Evolutionary conservation across 2,329 filamentous ascomycete species (phyloP).

Genomic region (Ilyonectria sp.): DNA sequence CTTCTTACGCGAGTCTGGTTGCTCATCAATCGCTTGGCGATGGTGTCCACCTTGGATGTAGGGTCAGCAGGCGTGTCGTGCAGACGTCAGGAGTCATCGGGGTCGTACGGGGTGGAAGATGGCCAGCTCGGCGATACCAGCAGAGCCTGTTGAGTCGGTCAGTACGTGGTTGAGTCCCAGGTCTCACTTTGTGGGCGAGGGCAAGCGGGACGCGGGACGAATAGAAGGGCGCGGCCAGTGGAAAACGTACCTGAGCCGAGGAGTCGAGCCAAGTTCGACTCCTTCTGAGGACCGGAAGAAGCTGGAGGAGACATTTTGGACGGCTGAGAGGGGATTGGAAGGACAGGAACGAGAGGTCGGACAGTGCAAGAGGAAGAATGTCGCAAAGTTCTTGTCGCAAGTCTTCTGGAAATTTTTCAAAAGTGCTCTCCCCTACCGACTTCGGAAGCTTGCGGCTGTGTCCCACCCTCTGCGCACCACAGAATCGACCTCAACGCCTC

Average conservation of each 20-base stretch:
- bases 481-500: slow-evolving; percentile 2
- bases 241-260: slow-evolving; percentile 84
- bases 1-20: slow-evolving; percentile 81
- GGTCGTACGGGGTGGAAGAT: slow-evolving; percentile 88
- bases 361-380: slow-evolving; percentile 19
- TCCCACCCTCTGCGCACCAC: slow-evolving; percentile 3
- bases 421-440: slow-evolving; percentile 44
- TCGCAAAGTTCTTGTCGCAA: slow-evolving; percentile 23
- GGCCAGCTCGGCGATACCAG: slow-evolving; percentile 92
- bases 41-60: slow-evolving; percentile 85
- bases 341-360: slow-evolving; percentile 9
- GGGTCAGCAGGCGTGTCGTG: slow-evolving; percentile 39
- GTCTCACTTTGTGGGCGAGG: slow-evolving; percentile 16
- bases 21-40: slow-evolving; percentile 99
- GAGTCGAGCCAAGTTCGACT: slow-evolving; percentile 90
- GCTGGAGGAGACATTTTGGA: slow-evolving; percentile 72
- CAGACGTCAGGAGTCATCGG: slow-evolving; percentile 18
- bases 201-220: slow-evolving; percentile 7
- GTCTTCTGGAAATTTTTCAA: slow-evolving; percentile 46
- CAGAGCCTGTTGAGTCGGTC: slow-evolving; percentile 75
- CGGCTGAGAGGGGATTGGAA: slow-evolving; percentile 13
- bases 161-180: slow-evolving; percentile 30
- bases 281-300: slow-evolving; percentile 73
- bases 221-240: background rate
- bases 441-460: slow-evolving; percentile 40